Base-by-base conservation (phyloP, 352 stramenopile species). In the Pythium chondricola region DNA sequence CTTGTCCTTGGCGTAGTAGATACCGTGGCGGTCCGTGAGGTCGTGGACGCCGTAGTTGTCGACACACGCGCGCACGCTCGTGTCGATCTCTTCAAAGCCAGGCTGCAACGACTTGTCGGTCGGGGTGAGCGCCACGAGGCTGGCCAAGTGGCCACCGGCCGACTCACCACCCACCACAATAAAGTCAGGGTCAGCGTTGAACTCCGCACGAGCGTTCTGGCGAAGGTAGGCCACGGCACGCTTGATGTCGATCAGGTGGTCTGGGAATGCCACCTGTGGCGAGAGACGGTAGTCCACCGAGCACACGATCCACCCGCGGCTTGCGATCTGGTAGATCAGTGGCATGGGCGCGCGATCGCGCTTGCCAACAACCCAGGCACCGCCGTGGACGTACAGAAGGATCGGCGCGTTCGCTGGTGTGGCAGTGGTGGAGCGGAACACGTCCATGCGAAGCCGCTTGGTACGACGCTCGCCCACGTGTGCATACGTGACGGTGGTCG, bases 41-140 rank as follows among this genome's bases (percentile, higher is more conserved):
- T 91, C 80, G 45, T 91, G 80, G 31, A 87, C 74, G 14, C 80
- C 80, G 36, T 88, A 91, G 10, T 65, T 70, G 44, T 91, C 80
- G 37, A 91, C 62, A 27, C 80, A 91, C 3, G 58, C 80, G 9
- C 68, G 61, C 2, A 91, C 73, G 29, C 71, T 86, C n/a, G 77
- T 88, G 56, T 91, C 74, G 2, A 88, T 63, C 11, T 82, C 56
- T 55, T 91, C 77, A 50, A 91, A 91, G 13, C 80, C 80, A 2
- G 77, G 77, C 46, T 91, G 78, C 13, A 89, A 63, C 8, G 62
- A 71, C 43, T 79, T 86, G 43, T 87, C 74, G 10, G 61, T 48
- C 2, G 77, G 46, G 14, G 77, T 91, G 13, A 91, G 64, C 16
- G 79, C 76, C 21, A 86, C 56, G 21, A 91, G 65, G 39, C 71